Evolutionary conservation across 2,329 filamentous ascomycete species (phyloP).

Genomic region (Sclerotinia subarctica): DNA sequence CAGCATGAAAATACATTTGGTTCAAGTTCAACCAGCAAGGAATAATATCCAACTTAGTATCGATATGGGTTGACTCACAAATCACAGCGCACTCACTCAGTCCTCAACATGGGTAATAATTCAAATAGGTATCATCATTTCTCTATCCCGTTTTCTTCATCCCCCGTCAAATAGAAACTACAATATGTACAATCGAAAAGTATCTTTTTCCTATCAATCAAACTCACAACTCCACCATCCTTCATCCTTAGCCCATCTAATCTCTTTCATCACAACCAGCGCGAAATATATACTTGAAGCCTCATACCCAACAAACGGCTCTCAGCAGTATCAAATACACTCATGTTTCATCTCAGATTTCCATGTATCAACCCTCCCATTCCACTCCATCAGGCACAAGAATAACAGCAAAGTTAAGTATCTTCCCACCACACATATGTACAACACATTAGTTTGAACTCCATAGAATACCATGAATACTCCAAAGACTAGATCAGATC

Average conservation of each 20-base stretch:
- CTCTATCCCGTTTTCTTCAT: not conserved
- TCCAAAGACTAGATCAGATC: constrained; percentile 5
- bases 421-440: constrained; percentile 17
- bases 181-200: constrained; percentile 10
- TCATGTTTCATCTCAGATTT: constrained; percentile 6
- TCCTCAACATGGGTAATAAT: not conserved
- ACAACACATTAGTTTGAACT: constrained; percentile 7
- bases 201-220: not conserved
- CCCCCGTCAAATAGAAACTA: not conserved
- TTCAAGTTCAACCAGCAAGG: no score
- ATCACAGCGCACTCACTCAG: not conserved
- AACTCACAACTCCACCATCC: not conserved
- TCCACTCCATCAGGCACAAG: constrained; percentile 4
- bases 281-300: constrained; percentile 10
- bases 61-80: no score
- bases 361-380: not conserved
- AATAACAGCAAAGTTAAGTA: constrained; percentile 7
- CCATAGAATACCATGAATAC: constrained; percentile 13
- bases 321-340: constrained; percentile 4
- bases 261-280: not conserved
- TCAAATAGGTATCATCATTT: not conserved
- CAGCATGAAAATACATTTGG: no score
- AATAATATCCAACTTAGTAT: no score
- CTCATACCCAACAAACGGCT: constrained; percentile 10
- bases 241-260: not conserved